These are phyloP conservation scores for Yarrowia phangngaensis DNA, from an alignment of 805 yeast genomes.

Conservation along the genomic window DNA sequence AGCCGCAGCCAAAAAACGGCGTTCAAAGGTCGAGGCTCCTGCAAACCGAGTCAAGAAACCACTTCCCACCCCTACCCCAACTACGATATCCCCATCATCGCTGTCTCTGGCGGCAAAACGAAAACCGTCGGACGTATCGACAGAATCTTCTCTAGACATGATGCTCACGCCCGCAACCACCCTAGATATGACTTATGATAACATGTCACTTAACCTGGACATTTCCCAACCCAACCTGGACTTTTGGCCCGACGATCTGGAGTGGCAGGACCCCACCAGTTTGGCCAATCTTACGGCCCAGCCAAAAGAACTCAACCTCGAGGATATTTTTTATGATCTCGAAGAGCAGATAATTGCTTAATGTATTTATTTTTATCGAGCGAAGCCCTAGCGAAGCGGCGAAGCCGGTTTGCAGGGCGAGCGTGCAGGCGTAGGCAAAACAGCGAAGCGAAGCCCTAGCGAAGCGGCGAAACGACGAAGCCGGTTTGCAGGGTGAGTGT, in stretches of 20 bases:
- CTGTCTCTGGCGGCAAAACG: constrained; percentile 10
- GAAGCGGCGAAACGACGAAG: too few species aligned
- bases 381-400: too few species aligned
- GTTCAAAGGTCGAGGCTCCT: not conserved
- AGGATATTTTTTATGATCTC: constrained; percentile 25
- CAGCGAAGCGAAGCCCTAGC: too few species aligned
- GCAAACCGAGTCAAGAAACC: not conserved
- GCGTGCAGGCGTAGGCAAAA: too few species aligned
- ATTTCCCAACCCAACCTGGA: constrained; percentile 22
- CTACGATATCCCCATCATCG: constrained; percentile 17
- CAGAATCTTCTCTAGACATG: constrained; percentile 17
- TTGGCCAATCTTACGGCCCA: too few species aligned
- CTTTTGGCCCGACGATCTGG: constrained; percentile 24
- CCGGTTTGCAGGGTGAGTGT: too few species aligned
- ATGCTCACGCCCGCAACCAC: constrained; percentile 5
- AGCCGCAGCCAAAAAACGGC: not conserved
- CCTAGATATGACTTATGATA: constrained; percentile 10
- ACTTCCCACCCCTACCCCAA: not conserved
- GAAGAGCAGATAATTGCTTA: constrained; percentile 22
- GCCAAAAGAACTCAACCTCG: constrained; percentile 15
- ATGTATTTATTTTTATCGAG: constrained; percentile 23
- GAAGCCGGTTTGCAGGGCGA: too few species aligned
- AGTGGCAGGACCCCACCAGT: constrained; percentile 7
- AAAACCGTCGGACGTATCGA: constrained; percentile 21
- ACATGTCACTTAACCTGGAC: constrained; percentile 12